Evolutionary conservation across 306 rosid genomes (phyloP).

Genomic region (Cicer yamashitae): DNA sequence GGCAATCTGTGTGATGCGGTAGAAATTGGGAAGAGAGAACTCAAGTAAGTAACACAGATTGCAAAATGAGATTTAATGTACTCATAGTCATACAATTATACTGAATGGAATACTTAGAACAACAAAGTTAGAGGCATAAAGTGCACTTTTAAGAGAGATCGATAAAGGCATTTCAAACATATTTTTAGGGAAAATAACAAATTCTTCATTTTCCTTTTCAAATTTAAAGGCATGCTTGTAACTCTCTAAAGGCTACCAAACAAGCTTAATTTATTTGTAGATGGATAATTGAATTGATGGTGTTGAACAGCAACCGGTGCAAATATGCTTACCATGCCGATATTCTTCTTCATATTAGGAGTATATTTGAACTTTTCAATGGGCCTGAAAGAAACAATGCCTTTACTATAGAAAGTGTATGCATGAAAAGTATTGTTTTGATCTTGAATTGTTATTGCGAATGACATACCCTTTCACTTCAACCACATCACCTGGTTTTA

Average conservation of each 20-base stretch:
- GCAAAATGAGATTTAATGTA: slow-evolving; percentile 38
- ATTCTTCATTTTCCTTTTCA: slow-evolving; percentile 22
- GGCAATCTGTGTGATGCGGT: slow-evolving; percentile 70
- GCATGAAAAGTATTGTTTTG: slow-evolving; percentile 29
- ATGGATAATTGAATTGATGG: slow-evolving; percentile 27
- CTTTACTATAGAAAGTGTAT: slow-evolving; percentile 40
- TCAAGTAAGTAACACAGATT: slow-evolving; percentile 24
- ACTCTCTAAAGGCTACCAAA: slow-evolving; percentile 32
- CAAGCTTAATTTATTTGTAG: slow-evolving; percentile 24
- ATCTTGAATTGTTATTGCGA: slow-evolving; percentile 30
- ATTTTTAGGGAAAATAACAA: slow-evolving; percentile 7
- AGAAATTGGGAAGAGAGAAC: neutral
- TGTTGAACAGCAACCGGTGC: slow-evolving; percentile 27
- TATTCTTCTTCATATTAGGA: slow-evolving; percentile 95
- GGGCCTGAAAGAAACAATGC: slow-evolving; percentile 69
- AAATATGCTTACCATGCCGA: slow-evolving; percentile 84
- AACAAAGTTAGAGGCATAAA: slow-evolving; percentile 22
- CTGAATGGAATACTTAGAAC: slow-evolving; percentile 22
- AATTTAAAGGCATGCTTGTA: slow-evolving; percentile 8
- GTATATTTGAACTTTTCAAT: slow-evolving; percentile 85
- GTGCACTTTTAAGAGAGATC: slow-evolving; percentile 3
- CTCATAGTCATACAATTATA: slow-evolving; percentile 2
- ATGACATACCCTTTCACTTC: slow-evolving; percentile 94
- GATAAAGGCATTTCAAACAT: slow-evolving; percentile 23
- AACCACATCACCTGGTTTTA: slow-evolving; percentile 92